Base-by-base conservation (phyloP, 2,329 filamentous ascomycete genomes). In the Phaeosphaeriaceae sp. region DNA sequence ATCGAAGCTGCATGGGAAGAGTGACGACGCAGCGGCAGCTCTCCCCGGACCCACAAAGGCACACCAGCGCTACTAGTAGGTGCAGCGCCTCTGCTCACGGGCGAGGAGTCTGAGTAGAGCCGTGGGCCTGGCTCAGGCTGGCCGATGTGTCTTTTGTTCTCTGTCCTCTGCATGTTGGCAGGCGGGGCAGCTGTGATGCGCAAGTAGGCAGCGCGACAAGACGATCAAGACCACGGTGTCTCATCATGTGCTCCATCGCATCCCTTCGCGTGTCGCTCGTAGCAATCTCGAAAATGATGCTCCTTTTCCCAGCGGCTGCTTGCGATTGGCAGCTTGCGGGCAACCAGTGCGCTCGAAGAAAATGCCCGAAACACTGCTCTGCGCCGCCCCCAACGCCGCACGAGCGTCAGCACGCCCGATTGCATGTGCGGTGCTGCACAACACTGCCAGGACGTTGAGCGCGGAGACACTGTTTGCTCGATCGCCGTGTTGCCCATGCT, bases 171-270 rank as follows among this genome's bases (percentile, higher is more conserved):
- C 6, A 27, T 50, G 40, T 36, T 45, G 24, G 53, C 47, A 52
- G 53, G 51, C 48, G 56, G 53, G 53, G 52, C 59, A 62, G 6
- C 3, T 36, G 47, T n/a, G n/a, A n/a, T n/a, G n/a, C n/a, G n/a
- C n/a, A n/a, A n/a, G n/a, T n/a, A n/a, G n/a, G n/a, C n/a, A n/a
- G n/a, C n/a, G 36, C 41, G 41, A 49, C 56, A 57, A 58, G 59
- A 62, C 57, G 57, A 49, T 55, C 62, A 57, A 53, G 60, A 60
- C 45, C 54, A 41, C 40, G 55, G 21, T 53, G 61, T 65, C 59
- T 62, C 59, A 67, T 65, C 62, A 62, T 62, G 57, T 58, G 60
- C 53, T 54, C 51, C 55, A 57, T 56, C 53, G 48, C 56, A 53
- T 59, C 44, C 61, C 51, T 41, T 57, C 52, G 58, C 58, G 51